Conservation (phyloP, 2,329 filamentous ascomycete genomes). For the Aureobasidium sp. region DNA sequence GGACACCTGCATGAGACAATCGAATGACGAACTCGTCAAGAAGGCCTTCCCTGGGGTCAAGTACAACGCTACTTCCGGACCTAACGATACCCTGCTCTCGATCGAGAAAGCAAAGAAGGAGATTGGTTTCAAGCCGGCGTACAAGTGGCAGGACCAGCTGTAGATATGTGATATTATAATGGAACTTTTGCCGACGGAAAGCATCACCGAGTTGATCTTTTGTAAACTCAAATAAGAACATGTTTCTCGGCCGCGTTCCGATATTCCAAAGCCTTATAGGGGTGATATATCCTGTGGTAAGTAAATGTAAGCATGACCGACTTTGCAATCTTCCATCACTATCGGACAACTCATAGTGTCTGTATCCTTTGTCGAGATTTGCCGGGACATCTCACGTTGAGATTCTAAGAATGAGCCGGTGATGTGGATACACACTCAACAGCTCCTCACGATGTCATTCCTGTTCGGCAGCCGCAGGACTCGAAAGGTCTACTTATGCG, state of each 20-base stretch:
- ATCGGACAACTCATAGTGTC: too few species aligned
- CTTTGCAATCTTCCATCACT: too few species aligned
- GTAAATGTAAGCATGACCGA: too few species aligned
- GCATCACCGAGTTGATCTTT: neutral
- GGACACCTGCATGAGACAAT: conserved; percentile 20
- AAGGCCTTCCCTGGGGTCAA: conserved; percentile 19
- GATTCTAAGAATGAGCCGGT: too few species aligned
- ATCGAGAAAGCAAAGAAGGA: conserved; percentile 22
- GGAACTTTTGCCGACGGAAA: neutral
- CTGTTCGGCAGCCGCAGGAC: too few species aligned
- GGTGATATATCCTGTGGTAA: too few species aligned
- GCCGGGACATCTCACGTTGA: too few species aligned
- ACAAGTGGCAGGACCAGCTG: conserved; percentile 21
- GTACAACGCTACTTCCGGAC: conserved; percentile 16
- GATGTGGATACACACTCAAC: too few species aligned
- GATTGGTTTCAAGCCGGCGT: conserved; percentile 18
- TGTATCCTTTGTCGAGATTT: too few species aligned
- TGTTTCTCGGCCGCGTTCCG: neutral
- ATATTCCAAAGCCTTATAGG: neutral
- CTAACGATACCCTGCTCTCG: conserved; percentile 19
- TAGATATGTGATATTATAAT: neutral
- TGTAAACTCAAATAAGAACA: neutral
- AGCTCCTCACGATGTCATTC: too few species aligned
- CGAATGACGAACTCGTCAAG: conserved; percentile 21
- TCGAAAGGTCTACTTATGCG: too few species aligned